Evolutionary conservation across 441 rosid species (phyloP).

Genomic region (Rhodomyrtus psidioides): DNA sequence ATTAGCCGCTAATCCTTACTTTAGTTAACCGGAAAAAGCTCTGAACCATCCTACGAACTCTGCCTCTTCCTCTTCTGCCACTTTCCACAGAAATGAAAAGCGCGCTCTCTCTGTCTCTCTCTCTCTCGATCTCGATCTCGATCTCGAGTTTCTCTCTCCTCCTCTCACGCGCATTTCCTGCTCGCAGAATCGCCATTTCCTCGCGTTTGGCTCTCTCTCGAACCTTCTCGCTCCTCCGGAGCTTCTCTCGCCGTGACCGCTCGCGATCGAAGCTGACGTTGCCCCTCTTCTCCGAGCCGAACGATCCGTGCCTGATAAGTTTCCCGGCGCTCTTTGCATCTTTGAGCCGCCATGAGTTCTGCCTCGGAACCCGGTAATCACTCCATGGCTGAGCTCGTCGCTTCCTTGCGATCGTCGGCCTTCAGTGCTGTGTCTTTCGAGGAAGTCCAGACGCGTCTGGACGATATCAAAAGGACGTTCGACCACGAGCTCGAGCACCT

Average conservation of each 20-base stretch:
- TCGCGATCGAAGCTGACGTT: background rate
- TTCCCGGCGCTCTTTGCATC: background rate
- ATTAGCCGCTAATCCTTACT: too few relatives aligned
- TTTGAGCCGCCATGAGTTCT: background rate
- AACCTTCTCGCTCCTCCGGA: too few relatives aligned
- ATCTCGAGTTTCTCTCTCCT: too few relatives aligned
- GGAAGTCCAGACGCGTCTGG: background rate
- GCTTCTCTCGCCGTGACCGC: background rate
- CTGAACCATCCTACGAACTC: too few relatives aligned
- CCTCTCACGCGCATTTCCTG: too few relatives aligned
- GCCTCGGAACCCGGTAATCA: background rate
- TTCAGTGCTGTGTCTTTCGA: constrained; percentile 4
- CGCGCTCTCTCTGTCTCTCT: too few relatives aligned
- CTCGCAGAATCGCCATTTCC: too few relatives aligned
- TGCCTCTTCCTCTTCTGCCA: too few relatives aligned
- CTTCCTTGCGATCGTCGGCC: background rate
- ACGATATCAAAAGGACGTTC: background rate
- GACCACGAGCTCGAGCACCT: constrained; percentile 1
- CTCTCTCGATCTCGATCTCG: too few relatives aligned
- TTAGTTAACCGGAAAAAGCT: too few relatives aligned
- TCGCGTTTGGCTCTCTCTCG: too few relatives aligned
- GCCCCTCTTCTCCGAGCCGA: background rate
- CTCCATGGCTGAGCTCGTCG: background rate
- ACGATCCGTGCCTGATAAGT: background rate
- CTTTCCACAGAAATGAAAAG: too few relatives aligned